Evolutionary conservation across 106 monocot genomes (phyloP).

Genomic region (Ottelia alismoides): DNA sequence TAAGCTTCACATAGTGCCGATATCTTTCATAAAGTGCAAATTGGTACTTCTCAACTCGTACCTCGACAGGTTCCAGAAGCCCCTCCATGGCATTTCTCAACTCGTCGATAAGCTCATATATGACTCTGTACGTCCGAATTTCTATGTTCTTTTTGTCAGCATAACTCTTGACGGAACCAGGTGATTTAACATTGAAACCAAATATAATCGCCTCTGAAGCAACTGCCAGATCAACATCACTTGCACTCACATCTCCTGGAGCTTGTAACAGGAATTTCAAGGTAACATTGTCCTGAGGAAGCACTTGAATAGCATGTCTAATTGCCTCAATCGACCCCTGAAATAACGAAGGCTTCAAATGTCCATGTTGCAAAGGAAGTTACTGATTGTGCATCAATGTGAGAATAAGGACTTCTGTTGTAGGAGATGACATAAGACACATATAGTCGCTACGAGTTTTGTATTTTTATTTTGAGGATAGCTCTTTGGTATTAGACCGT

Average conservation of each 20-base stretch:
- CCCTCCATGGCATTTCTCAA: conserved; percentile 95
- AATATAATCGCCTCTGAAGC: conserved; percentile 78
- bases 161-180: conserved; percentile 78
- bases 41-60: too few species aligned
- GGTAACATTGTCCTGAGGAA: conserved; percentile 84
- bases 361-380: too few species aligned
- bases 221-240: conserved; percentile 87
- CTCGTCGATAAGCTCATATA: conserved; percentile 88
- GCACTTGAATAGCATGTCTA: conserved; percentile 78
- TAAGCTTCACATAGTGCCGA: neutral
- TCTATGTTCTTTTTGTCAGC: conserved; percentile 83
- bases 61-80: conserved; percentile 88
- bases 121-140: conserved; percentile 82
- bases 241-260: conserved; percentile 78
- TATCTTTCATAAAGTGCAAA: neutral
- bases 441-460: too few species aligned
- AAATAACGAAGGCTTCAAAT: too few species aligned
- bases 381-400: too few species aligned
- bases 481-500: too few species aligned
- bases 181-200: conserved; percentile 91
- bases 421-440: too few species aligned
- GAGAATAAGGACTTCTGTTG: too few species aligned
- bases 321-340: conserved; percentile 98
- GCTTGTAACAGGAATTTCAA: conserved; percentile 89
- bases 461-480: too few species aligned